These are phyloP conservation scores for Diaporthe australafricana DNA, from an alignment of 2,329 filamentous ascomycete species.

Conservation along the genomic window DNA sequence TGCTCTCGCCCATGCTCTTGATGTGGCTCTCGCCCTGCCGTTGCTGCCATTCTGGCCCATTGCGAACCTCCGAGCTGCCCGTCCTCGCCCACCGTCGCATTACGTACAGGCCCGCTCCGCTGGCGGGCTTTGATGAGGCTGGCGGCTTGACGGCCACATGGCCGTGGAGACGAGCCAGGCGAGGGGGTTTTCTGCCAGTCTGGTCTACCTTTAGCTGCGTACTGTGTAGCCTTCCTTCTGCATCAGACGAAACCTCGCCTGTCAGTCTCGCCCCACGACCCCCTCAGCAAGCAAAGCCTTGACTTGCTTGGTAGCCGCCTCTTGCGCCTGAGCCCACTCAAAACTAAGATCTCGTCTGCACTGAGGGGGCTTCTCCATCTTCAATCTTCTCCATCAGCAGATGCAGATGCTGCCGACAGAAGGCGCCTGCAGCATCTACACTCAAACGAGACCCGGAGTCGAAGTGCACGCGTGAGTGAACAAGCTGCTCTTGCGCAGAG, in stretches of 20 bases:
- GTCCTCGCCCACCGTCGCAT: slow-evolving; percentile 20
- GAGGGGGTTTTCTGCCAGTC: neutral
- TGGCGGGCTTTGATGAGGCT: slow-evolving; percentile 21
- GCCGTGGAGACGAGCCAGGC: slow-evolving; percentile 4
- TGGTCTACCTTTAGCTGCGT: neutral
- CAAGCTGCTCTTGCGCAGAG: neutral
- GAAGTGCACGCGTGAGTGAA: neutral
- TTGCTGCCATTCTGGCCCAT: neutral
- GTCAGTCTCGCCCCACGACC: slow-evolving; percentile 8
- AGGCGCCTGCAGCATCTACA: too few relatives aligned
- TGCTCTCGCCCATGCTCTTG: neutral
- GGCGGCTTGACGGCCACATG: slow-evolving; percentile 15
- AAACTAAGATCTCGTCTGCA: neutral
- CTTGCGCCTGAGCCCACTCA: neutral
- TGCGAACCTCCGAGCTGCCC: slow-evolving; percentile 27
- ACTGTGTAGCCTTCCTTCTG: neutral
- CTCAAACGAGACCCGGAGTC: neutral
- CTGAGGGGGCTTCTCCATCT: neutral
- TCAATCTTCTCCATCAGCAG: neutral
- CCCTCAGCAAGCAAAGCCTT: slow-evolving; percentile 2
- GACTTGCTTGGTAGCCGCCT: slow-evolving; percentile 16
- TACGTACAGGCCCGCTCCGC: slow-evolving; percentile 35
- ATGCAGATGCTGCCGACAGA: neutral
- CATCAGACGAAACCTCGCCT: slow-evolving; percentile 22
- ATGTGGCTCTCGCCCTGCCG: neutral